phyloP scores from a whole-genome alignment of 2,329 filamentous ascomycete genomes.

The Nannizzia gypsea region DNA sequence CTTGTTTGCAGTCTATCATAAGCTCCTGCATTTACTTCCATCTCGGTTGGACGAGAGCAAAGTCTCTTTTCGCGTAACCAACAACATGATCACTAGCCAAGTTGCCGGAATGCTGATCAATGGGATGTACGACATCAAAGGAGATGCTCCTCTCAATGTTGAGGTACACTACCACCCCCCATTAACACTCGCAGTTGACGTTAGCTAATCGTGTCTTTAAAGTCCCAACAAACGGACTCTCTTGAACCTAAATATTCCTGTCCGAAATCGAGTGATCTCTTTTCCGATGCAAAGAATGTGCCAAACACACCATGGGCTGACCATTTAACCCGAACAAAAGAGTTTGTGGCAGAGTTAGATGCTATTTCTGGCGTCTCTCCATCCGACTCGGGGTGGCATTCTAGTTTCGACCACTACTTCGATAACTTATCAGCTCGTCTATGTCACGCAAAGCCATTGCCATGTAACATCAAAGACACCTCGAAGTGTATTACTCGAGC shows the following conservation, averaged over 20 bases:
- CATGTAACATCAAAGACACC: constrained; percentile 46
- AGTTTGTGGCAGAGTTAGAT: constrained; percentile 52
- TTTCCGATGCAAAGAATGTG: constrained; percentile 37
- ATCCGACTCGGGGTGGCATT: constrained; percentile 52
- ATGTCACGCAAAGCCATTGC: constrained; percentile 61
- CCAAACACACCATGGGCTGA: constrained; percentile 45
- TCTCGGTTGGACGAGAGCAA: constrained; percentile 32
- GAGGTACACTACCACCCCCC: constrained; percentile 26
- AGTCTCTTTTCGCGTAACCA: constrained; percentile 60
- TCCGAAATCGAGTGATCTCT: constrained; percentile 37
- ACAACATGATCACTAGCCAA: constrained; percentile 72
- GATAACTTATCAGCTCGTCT: constrained; percentile 71
- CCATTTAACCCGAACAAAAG: constrained; percentile 48
- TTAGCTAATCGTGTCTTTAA: background rate
- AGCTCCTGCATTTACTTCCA: constrained; percentile 57
- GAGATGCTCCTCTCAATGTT: constrained; percentile 38
- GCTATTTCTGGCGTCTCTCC: constrained; percentile 52
- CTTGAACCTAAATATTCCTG: constrained; percentile 65
- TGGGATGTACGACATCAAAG: constrained; percentile 49
- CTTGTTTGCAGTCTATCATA: constrained; percentile 62
- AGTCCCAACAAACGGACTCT: constrained; percentile 40
- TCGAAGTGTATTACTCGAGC: constrained; percentile 49
- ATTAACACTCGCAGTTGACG: background rate
- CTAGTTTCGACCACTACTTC: constrained; percentile 63
- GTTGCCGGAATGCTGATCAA: constrained; percentile 63